phyloP scores from a whole-genome alignment of 345 rosid species.

The rapeseed (Brassica napus) region Da-Ae NC_063447.1:9164501-9165000 shows the following conservation, averaged over 20 bases:
- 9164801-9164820: conserved; percentile 81
- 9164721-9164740: not conserved
- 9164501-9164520: conserved; percentile 45
- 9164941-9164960: conserved; percentile 63
- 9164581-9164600: conserved; percentile 55
- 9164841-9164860: conserved; percentile 44
- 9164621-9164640: conserved; percentile 78
- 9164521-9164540: not conserved
- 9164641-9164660: conserved; percentile 92
- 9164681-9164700: not conserved
- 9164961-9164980: conserved; percentile 48
- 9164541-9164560: not conserved
- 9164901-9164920: conserved; percentile 40
- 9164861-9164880: conserved; percentile 40
- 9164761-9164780: conserved; percentile 57
- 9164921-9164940: conserved; percentile 51
- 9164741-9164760: not conserved
- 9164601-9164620: conserved; percentile 90
- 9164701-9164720: not conserved
- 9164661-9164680: conserved; percentile 65
- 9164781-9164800: conserved; percentile 81
- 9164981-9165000: conserved; percentile 44
- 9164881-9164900: conserved; percentile 47
- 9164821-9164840: conserved; percentile 66
- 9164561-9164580: not conserved